Evolutionary conservation across 768 basidiomycete species (phyloP).

Genomic region (Phanerochaete carnosa): DNA sequence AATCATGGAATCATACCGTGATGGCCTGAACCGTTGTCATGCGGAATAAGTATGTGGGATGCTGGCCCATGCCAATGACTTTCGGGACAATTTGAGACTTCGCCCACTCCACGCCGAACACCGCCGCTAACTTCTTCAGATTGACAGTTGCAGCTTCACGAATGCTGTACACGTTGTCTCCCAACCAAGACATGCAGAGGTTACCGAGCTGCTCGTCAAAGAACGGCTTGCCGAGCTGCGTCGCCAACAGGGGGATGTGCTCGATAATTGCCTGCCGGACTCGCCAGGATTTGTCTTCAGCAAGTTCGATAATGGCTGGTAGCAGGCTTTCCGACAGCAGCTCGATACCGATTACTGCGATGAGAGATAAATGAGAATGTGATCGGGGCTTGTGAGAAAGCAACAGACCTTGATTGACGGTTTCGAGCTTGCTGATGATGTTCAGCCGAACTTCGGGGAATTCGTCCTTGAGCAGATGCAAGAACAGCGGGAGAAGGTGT

Average conservation of each 20-base stretch:
- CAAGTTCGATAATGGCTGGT: conserved; percentile 95
- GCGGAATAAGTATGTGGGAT: conserved; percentile 94
- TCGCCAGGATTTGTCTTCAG: conserved; percentile 99
- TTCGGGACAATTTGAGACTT: conserved; percentile 91
- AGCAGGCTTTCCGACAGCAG: conserved; percentile 90
- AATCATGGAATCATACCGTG: conserved; percentile 54
- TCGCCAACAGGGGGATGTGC: conserved; percentile 97
- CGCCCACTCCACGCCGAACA: conserved; percentile 99
- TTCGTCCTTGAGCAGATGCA: conserved; percentile 96
- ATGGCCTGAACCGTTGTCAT: conserved; percentile 99
- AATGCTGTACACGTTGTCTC: conserved; percentile 97
- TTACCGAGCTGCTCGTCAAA: conserved; percentile 97
- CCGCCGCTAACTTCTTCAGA: conserved; percentile 94
- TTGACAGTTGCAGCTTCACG: conserved; percentile 98
- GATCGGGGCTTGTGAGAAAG: not conserved
- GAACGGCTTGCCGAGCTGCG: conserved; percentile 94
- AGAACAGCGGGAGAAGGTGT: conserved; percentile 93
- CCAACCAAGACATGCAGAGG: conserved; percentile 98
- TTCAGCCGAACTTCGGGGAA: conserved; percentile 97
- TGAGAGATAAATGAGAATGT: conserved; percentile 3
- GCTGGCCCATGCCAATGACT: conserved; percentile 94
- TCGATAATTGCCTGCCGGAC: conserved; percentile 99
- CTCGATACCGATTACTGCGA: conserved; percentile 94
- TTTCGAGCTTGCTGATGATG: conserved; percentile 97
- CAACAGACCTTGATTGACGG: conserved; percentile 81